phyloP scores from a whole-genome alignment of 257 asterid species.

The Jacaranda copaia region DNA sequence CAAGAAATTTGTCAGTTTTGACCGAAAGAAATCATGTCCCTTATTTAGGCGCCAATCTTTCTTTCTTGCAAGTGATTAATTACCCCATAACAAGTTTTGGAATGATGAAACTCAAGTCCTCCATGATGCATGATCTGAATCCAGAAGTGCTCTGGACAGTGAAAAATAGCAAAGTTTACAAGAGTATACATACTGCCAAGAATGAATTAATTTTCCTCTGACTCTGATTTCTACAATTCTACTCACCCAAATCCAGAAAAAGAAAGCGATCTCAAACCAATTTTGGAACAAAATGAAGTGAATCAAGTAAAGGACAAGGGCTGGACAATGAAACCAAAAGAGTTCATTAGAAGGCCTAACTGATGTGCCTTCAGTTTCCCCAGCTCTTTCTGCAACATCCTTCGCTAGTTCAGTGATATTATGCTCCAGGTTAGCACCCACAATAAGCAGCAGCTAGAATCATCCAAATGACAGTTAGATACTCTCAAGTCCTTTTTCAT shows the following conservation, averaged over 20 bases:
- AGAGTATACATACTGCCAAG: neutral
- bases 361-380: conserved; percentile 40
- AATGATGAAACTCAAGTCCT: conserved; percentile 60
- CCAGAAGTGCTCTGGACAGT: conserved; percentile 70
- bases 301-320: conserved; percentile 73
- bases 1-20: neutral
- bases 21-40: neutral
- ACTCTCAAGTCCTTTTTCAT: neutral
- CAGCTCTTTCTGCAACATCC: conserved; percentile 51
- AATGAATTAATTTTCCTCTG: neutral
- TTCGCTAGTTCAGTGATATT: conserved; percentile 74
- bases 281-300: conserved; percentile 96
- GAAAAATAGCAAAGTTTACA: neutral
- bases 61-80: neutral
- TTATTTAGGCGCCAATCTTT: neutral
- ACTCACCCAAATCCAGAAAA: conserved; percentile 87
- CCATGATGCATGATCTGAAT: conserved; percentile 93
- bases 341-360: conserved; percentile 78
- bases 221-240: neutral
- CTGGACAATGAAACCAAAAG: conserved; percentile 81
- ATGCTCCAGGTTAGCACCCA: conserved; percentile 91
- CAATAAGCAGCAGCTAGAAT: conserved; percentile 71
- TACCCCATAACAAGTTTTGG: conserved; percentile 84
- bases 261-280: conserved; percentile 88
- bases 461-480: neutral